Conservation (phyloP, 257 asterid species). For the Anisodus acutangulus region DNA sequence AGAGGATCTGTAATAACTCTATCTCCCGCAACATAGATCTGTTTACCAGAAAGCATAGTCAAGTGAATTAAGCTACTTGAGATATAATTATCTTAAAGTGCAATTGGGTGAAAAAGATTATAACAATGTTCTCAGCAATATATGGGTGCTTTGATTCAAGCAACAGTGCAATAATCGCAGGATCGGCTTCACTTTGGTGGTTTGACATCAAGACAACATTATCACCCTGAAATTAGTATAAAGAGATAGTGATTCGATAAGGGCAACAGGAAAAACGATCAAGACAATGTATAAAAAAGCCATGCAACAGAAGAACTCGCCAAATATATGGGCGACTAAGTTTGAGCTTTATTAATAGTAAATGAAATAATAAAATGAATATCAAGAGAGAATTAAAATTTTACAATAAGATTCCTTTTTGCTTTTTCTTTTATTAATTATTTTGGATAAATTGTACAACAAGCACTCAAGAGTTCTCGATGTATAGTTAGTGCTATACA, state of each 20-base stretch:
- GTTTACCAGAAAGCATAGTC: constrained; percentile 44
- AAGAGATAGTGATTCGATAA: constrained; percentile 21
- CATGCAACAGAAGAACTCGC: constrained; percentile 29
- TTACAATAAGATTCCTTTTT: neutral
- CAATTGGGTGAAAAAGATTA: constrained; percentile 29
- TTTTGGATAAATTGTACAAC: neutral
- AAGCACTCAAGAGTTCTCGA: constrained; percentile 16
- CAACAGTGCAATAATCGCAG: constrained; percentile 82
- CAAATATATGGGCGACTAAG: constrained; percentile 23
- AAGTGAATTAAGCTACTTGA: constrained; percentile 32
- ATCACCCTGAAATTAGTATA: constrained; percentile 70
- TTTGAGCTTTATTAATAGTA: constrained; percentile 13
- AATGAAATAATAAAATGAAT: neutral
- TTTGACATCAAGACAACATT: constrained; percentile 87
- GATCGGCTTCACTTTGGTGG: constrained; percentile 99
- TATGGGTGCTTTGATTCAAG: constrained; percentile 73
- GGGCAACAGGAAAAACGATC: constrained; percentile 1
- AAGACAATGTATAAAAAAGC: constrained; percentile 32
- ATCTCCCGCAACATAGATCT: constrained; percentile 96
- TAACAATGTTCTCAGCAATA: constrained; percentile 86
- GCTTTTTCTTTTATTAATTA: neutral
- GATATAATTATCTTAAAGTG: neutral
- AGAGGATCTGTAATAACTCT: constrained; percentile 96
- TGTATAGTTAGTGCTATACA: neutral
- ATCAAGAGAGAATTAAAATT: neutral